Percentiles rank a stretch among this genome's conserved stretches.
Conservation (phyloP, 129 eudicot genomes). For the sunflower (Helianthus annuus) region HanXRQr2.0-SUNRISE NC_035439.2:138175341-138175840, state of each 20-base stretch:
- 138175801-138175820: too few species aligned
- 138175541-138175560: background rate
- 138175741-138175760: too few species aligned
- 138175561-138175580: constrained; percentile 22
- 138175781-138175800: background rate
- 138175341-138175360: constrained; percentile 24
- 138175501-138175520: background rate
- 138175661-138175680: background rate
- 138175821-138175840: background rate
- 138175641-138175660: constrained; percentile 14
- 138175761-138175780: background rate
- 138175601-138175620: background rate
- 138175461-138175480: constrained; percentile 1
- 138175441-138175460: background rate
- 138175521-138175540: background rate
- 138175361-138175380: background rate
- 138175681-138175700: background rate
- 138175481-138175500: constrained; percentile 37
- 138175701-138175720: constrained; percentile 5
- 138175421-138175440: background rate
- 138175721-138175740: constrained; percentile 13
- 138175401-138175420: background rate
- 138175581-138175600: constrained; percentile 3
- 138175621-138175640: constrained; percentile 17
- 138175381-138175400: constrained; percentile 14